Conservation (phyloP, 108 stramenopile genomes). For the Schizochytrium sp. region DNA sequence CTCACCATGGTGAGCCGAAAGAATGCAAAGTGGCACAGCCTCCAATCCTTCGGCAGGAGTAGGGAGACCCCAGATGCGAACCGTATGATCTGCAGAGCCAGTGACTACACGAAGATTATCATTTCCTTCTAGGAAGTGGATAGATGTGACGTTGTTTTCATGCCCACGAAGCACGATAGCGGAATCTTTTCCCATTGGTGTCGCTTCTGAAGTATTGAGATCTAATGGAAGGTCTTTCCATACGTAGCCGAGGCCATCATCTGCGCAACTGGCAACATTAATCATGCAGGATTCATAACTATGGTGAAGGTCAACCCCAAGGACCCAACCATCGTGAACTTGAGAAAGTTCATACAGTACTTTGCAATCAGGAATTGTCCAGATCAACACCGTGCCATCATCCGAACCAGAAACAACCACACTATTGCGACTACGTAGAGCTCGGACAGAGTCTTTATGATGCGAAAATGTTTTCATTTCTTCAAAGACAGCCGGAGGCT, state of each 20-base stretch:
- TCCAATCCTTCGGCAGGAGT: background rate
- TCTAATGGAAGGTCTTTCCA: background rate
- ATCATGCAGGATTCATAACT: background rate
- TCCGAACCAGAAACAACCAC: constrained; percentile 22
- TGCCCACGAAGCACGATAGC: background rate
- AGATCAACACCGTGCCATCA: constrained; percentile 34
- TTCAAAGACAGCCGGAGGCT: background rate
- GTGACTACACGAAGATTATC: background rate
- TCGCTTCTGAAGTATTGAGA: background rate
- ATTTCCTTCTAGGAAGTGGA: background rate
- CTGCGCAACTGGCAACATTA: constrained; percentile 21
- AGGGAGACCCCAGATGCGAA: constrained; percentile 39
- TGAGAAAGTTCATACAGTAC: too few species aligned
- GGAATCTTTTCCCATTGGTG: background rate
- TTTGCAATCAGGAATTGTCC: too few species aligned
- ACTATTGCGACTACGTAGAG: background rate
- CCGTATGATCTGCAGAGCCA: constrained; percentile 49
- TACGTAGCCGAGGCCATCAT: constrained; percentile 4
- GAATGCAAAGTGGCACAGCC: background rate
- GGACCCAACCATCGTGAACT: too few species aligned
- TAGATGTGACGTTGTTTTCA: background rate
- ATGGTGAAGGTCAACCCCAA: too few species aligned
- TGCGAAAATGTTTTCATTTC: background rate
- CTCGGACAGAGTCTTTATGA: constrained; percentile 19
- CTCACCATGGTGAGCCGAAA: background rate